phyloP scores from a whole-genome alignment of 352 stramenopile genomes.

The Globisporangium recalcitrans region DNA sequence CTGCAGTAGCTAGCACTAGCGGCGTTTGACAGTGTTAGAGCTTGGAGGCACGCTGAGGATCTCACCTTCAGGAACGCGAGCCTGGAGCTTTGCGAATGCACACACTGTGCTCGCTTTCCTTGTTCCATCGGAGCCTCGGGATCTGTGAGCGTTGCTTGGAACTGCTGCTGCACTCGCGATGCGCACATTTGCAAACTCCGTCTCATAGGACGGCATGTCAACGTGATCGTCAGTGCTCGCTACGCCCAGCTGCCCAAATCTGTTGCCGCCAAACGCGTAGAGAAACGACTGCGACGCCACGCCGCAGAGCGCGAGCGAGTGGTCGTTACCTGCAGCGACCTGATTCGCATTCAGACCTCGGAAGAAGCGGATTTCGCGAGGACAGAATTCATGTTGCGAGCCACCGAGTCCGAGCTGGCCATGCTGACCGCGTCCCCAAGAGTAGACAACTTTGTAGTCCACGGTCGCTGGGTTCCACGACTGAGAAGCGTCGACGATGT shows the following conservation, averaged over 20 bases:
- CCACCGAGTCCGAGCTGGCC: constrained; percentile 64
- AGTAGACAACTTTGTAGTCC: constrained; percentile 39
- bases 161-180: constrained; percentile 16
- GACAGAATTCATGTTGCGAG: constrained; percentile 17
- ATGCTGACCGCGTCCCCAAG: constrained; percentile 35
- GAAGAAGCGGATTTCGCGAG: constrained; percentile 55
- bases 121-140: not conserved
- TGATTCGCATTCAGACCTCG: constrained; percentile 39
- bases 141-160: not conserved
- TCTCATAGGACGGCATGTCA: constrained; percentile 54
- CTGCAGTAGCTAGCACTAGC: not conserved
- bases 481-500: not conserved
- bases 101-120: not conserved
- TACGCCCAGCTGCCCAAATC: constrained; percentile 57
- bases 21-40: not conserved
- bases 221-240: constrained; percentile 25
- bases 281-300: constrained; percentile 37
- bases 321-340: constrained; percentile 50
- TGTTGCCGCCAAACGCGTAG: constrained; percentile 72
- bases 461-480: not conserved
- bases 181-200: constrained; percentile 40
- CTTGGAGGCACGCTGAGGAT: not conserved
- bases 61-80: constrained; percentile 7
- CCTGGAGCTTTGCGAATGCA: not conserved
- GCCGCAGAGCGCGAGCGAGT: constrained; percentile 58